These are phyloP conservation scores for Ophiocordyceps sinensis DNA, from an alignment of 2,329 filamentous ascomycete genomes.

Conservation along the genomic window DNA sequence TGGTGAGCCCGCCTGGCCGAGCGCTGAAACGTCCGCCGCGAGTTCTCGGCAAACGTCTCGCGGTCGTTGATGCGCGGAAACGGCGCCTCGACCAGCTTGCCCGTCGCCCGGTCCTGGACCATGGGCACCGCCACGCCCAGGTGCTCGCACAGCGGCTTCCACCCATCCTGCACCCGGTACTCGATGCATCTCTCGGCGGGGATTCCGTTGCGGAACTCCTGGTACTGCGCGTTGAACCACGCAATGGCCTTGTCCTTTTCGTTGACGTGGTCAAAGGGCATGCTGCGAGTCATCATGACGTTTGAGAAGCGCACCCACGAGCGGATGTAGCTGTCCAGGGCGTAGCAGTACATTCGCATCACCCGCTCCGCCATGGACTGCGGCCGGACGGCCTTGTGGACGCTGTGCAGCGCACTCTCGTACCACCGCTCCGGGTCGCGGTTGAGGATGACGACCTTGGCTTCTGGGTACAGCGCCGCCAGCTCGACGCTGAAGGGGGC, in stretches of 20 bases:
- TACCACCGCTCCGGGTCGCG: conserved; percentile 25
- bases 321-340: conserved; percentile 12
- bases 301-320: conserved; percentile 13
- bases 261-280: conserved; percentile 15
- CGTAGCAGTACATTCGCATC: conserved; percentile 12
- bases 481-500: conserved; percentile 31
- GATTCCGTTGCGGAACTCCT: conserved; percentile 19
- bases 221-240: conserved; percentile 22
- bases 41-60: conserved; percentile 8
- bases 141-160: conserved; percentile 25
- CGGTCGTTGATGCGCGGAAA: conserved; percentile 19
- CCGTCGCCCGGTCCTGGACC: conserved; percentile 15
- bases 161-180: conserved; percentile 23
- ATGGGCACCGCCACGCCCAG: conserved; percentile 22
- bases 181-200: conserved; percentile 20
- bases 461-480: conserved; percentile 18
- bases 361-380: conserved; percentile 3
- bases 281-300: conserved; percentile 10
- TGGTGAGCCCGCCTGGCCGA: conserved; percentile 10
- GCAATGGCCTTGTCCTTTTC: conserved; percentile 22
- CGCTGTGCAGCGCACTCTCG: conserved; percentile 12
- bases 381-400: conserved; percentile 7
- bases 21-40: conserved; percentile 2
- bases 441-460: conserved; percentile 24
- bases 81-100: conserved; percentile 15